Base-by-base conservation (phyloP, 1,284 basidiomycete genomes). In the Amylostereum areolatum region DNA sequence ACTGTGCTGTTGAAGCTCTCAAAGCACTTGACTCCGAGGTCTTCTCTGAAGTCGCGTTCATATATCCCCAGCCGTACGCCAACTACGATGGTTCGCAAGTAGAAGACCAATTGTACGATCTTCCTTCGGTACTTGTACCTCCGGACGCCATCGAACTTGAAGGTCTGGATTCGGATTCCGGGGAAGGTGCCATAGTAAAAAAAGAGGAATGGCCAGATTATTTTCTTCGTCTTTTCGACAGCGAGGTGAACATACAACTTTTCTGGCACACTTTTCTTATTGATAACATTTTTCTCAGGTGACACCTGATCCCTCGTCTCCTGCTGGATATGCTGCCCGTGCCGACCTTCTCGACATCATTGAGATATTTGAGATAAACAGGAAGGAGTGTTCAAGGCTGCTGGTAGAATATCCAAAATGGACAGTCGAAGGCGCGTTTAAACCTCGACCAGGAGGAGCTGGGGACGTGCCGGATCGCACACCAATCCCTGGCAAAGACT, bases 331-430 rank as follows among this genome's bases (percentile, higher is more conserved):
- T 64, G 77, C 87, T 29, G 76, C 97, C 12, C 87, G 88, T 27
- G 79, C 85, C 7, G 74, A 86, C 28, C 65, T 97, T 7, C 69
- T 83, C n/a, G 95, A 98, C 63, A 80, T 89, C 43, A 71, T 97
- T 48, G 84, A 93, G 57, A 87, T 98, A 30, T 99, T 92, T 63
- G 96, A 99, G 66, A 82, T 97, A 43, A 99, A 99, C 66, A 82
- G 96, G 48, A 97, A 97, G 66, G 96, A 99, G 61, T 91, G 88
- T 58, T 92, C 96, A 2, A 77, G 89, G 9, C 69, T 97, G 9
- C 74, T 99, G 2, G 76, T 98, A 36, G 88, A 94, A 58, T 83
- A 93, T 45, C 90, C 92, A 0, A 88, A 87, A 59, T 97, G 93
- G 89, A 78, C 87, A 46, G 66, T 85, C 1, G 73, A 78, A 5